Evolutionary conservation across 1,284 basidiomycete genomes (phyloP), one percentile per base, ranked within the genome.

Genomic region (Trametes pubescens): DNA sequence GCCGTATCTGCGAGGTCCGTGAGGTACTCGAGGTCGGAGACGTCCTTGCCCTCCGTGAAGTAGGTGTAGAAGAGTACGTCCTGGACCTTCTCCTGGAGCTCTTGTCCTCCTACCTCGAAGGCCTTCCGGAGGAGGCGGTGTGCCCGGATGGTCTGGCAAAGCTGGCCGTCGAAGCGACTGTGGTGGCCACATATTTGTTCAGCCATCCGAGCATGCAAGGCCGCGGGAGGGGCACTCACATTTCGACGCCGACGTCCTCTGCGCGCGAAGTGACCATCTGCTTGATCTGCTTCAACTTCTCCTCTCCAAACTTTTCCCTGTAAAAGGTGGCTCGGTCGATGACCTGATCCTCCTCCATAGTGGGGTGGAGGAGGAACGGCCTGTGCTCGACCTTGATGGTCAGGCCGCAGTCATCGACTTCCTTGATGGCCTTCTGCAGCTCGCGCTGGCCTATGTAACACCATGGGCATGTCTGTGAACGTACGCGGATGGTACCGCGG

Each of bases 91-190:
- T 84, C 75, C 73, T 95, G 93, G 57, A 85, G 76, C 11, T 79
- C 73, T 74, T 89, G 85, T 1, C 91, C 91, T 40, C 90, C 90
- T 14, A 87, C 68, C 67, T 83, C 78, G 73, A 84, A 90, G 1
- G 92, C 92, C 72, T 92, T 93, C 57, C 84, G 82, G 37, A 89
- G 82, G 34, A 95, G 80, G 10, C 93, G 86, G 73, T 95, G 93
- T 0, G 90, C 90, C 24, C 82, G 80, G 21, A 81, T 87, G 18
- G 92, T 90, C 68, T 88, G 86, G 65, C 84, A 83, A 63, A 94
- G 79, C 37, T 83, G 77, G 21, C 92, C 92, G 13, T 80, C 79
- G 68, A 87, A 85, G 2, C 86, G 89, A 63, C 49, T 65, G 46
- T 46, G 29, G 37, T 22, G 29, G 14, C 44, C 4, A n/a, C 8